Percentiles rank a stretch among this genome's conserved stretches.
Evolutionary conservation across 768 basidiomycete species (phyloP).

Genomic region (Boletus sp.): DNA sequence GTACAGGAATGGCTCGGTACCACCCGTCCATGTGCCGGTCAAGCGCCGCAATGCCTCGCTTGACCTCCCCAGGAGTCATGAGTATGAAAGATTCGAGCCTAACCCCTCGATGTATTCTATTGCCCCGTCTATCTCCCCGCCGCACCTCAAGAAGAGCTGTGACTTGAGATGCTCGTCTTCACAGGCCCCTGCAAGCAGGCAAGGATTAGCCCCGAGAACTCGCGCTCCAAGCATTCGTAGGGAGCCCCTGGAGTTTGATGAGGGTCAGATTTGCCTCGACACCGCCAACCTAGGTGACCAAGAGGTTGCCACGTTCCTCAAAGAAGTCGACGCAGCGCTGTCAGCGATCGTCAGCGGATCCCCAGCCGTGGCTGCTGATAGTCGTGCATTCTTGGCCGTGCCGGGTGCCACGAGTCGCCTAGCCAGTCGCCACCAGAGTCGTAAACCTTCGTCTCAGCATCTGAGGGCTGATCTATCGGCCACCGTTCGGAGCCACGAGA

Average conservation of each 20-base stretch:
- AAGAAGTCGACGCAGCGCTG: constrained; percentile 29
- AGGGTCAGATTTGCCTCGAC: constrained; percentile 31
- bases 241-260: constrained; percentile 29
- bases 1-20: constrained; percentile 32
- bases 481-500: constrained; percentile 26
- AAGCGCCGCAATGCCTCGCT: constrained; percentile 31
- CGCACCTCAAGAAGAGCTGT: constrained; percentile 19
- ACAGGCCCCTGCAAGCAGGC: constrained; percentile 27
- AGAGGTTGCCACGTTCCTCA: constrained; percentile 31
- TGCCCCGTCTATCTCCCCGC: constrained; percentile 28
- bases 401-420: constrained; percentile 25
- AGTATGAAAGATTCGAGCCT: constrained; percentile 25
- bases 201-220: constrained; percentile 19
- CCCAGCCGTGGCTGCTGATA: constrained; percentile 29
- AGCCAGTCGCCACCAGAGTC: constrained; percentile 27
- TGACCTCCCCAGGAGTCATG: constrained; percentile 26
- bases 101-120: constrained; percentile 31
- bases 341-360: constrained; percentile 24
- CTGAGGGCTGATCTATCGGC: constrained; percentile 30
- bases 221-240: constrained; percentile 29
- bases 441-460: constrained; percentile 29
- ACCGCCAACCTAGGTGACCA: constrained; percentile 30
- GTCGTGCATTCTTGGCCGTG: constrained; percentile 29
- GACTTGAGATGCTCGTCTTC: constrained; percentile 21
- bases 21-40: constrained; percentile 28